Evolutionary conservation across 2,329 filamentous ascomycete genomes (phyloP).

Genomic region (Chrysosporium keratinophilum): DNA sequence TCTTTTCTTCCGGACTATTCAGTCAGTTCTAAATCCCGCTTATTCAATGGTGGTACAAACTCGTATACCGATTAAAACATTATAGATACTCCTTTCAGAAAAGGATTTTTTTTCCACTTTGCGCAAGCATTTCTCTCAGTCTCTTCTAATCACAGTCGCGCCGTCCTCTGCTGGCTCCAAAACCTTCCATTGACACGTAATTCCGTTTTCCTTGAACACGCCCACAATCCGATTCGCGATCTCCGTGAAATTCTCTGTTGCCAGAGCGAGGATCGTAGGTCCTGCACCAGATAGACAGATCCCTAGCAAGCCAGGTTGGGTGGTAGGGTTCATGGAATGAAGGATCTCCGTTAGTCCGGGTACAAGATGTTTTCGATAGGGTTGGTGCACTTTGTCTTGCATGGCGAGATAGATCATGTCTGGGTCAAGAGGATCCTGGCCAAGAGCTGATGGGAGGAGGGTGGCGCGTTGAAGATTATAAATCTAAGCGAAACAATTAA

Average conservation of each 20-base stretch:
- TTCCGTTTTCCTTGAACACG: constrained; percentile 54
- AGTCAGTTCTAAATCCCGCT: too few relatives aligned
- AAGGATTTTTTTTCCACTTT: not conserved
- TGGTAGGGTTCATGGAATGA: constrained; percentile 76
- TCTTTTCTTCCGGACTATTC: too few relatives aligned
- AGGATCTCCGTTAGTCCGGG: constrained; percentile 86
- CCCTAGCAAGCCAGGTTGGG: constrained; percentile 77
- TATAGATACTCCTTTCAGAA: not conserved
- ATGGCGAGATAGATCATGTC: constrained; percentile 94
- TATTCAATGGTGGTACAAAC: too few relatives aligned
- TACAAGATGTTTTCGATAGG: constrained; percentile 83
- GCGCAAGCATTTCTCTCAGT: not conserved
- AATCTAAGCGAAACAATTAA: constrained; percentile 26
- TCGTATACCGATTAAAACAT: too few relatives aligned
- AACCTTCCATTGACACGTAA: constrained; percentile 76
- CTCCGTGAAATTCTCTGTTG: constrained; percentile 75
- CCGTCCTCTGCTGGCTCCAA: constrained; percentile 71
- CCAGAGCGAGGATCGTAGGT: constrained; percentile 86
- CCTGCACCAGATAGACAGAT: constrained; percentile 93
- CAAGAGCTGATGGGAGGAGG: constrained; percentile 77
- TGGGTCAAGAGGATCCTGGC: constrained; percentile 79
- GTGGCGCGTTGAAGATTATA: constrained; percentile 95
- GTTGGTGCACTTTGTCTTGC: constrained; percentile 98
- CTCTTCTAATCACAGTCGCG: constrained; percentile 27
- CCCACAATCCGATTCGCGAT: constrained; percentile 72